Base-by-base conservation (phyloP, 306 rosid species). In the Acacia confusa region DNA sequence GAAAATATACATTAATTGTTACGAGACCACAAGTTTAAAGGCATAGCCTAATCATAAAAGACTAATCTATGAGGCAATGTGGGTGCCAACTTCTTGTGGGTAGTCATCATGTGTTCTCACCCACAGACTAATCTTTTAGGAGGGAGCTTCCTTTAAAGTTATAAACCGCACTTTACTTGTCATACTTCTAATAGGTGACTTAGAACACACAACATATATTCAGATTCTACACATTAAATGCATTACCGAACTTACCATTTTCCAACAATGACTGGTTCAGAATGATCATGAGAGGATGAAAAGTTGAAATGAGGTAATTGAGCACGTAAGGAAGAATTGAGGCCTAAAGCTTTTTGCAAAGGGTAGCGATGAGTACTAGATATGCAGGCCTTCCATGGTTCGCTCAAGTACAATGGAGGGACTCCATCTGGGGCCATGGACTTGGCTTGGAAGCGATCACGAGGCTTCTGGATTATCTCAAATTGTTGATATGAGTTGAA, bases 271-370 rank as follows among this genome's bases (percentile, higher is more conserved):
- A 89, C 60, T 3, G 84, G 24, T n/a, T 77, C 72, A 27, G 86
- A 86, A 9, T 60, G 22, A 17, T 74, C n/a, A 58, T 57, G 15
- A 15, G 82, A 80, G 3, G 72, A 67, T 4, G 57, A 0, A n/a
- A 74, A 86, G 57, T 73, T 58, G 60, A 88, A 76, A 27, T 58
- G 24, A 0, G 92, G 94, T 66, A 86, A 81, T 20, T 50, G 69
- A 4, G 80, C 32, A 17, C 91, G 86, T 3, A 90, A 74, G 2
- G 84, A 30, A 24, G 74, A 40, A 9, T 87, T 67, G 27, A 83
- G 80, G 27, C 94, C 92, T 12, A 61, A 67, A 22, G 91, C 92
- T 82, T 87, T 85, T 3, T 67, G 24, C 53, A 83, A 72, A 38
- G 60, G 45, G 72, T 67, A 6, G 43, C 78, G 22, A 11, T 83